Evolutionary conservation across 108 stramenopile genomes (phyloP), one percentile per base, ranked within the genome.

Genomic region (Pseudonitzschia multiseries): DNA sequence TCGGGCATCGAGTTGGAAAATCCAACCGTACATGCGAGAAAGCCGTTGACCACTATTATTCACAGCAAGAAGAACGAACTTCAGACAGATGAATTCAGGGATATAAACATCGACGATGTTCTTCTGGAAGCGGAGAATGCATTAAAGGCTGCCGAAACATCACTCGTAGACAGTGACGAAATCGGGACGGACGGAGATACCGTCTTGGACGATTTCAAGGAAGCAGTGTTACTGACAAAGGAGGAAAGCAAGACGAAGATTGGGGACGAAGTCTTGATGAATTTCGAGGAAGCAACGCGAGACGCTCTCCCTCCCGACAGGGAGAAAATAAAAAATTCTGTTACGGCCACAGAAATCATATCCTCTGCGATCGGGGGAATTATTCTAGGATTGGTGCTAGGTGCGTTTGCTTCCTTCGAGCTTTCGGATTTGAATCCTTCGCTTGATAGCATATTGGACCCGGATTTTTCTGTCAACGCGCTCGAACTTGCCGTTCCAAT

Each of bases 111-210:
- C 26, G 71, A 71, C 24, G 71, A 71, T 44, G 59, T 71, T 44
- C 57, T 71, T 41, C 36, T 48, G 24, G 71, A 71, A 71, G 71
- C 71, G 12, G 71, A 71, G 44, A 46, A 59, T 71, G 71, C 71
- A 26, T 33, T 71, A n/a, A 46, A 71, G 14, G 42, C 36, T 18
- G 71, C 71, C 13, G 42, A 61, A 44, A 42, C 26, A 9, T 61
- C 71, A n/a, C 27, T 71, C 24, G 57, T 22, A 8, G 46, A 67
- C 44, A 41, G 8, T 33, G 61, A 40, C 8, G 26, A 24, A n/a
- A n/a, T 14, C 8, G 29, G 8, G n/a, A 40, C 0, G 12, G 15
- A 31, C 3, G 32, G 15, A 4, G 32, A 33, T 0, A 40, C 14
- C 3, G 36, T 36, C 8, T 26, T 56, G 24, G 46, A 8, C 2